Base-by-base conservation (phyloP, 1,284 basidiomycete genomes). In the Ceratobasidium papillatum region DNA sequence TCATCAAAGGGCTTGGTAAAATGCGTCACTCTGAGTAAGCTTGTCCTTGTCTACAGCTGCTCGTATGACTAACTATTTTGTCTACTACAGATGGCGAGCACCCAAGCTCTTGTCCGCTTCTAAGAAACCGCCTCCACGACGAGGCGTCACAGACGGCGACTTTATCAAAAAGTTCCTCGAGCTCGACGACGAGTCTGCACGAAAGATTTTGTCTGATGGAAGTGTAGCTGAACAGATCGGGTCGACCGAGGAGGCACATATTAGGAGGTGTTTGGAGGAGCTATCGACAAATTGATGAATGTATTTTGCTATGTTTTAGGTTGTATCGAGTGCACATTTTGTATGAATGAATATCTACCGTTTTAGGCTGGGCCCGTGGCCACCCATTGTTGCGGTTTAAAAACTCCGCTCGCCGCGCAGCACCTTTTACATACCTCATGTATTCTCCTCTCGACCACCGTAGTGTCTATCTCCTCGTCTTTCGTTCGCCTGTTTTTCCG, bases 131-230 rank as follows among this genome's bases (percentile, higher is more conserved):
- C 87, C 80, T 14, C 66, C 66, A 27, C 66, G 66, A 14, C 32
- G 66, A 19, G 95, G 95, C 1, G 96, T 98, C 85, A 85, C 98
- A 34, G 95, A 98, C 78, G 96, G 95, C 1, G 93, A 95, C 80
- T 94, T 95, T 78, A 81, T 96, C 34, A 93, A 95, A 81, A 83
- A 85, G 36, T 90, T 91, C 82, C 84, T 94, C 32, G 79, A 82
- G 14, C 79, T 85, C 27, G 59, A 81, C 41, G 80, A 79, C 71
- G 79, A 79, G 30, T 83, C 84, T 1, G 78, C 81, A 41, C 80
- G 81, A 22, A 64, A 64, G 56, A 64, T 63, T 19, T 41, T 76
- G 65, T 36, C 59, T 25, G 65, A 66, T 3, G 54, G 73, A 64
- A 76, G 74, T 43, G 65, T 68, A 25, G 68, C 62, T 51, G 75